Conservation (phyloP, 371 early-diverging fungal genomes). For the Fennellomyces sp. region DNA sequence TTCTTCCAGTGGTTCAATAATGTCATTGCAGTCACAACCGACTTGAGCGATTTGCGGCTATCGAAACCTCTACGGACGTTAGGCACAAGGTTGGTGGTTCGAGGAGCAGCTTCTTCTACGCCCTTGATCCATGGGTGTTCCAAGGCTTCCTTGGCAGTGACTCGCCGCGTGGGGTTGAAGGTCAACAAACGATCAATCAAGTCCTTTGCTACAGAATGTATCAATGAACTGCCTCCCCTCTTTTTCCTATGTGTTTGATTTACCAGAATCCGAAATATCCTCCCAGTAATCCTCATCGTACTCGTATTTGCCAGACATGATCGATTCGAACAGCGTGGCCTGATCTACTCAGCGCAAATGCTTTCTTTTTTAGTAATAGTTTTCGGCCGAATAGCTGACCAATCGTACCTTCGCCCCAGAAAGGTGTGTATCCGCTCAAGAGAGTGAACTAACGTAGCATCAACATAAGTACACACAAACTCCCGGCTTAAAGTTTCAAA, state of each 20-base stretch:
- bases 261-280: constrained; percentile 73
- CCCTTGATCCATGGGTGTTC: constrained; percentile 73
- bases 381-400: not conserved
- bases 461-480: not conserved
- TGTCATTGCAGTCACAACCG: constrained; percentile 22
- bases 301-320: constrained; percentile 71
- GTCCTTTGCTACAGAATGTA: constrained; percentile 69
- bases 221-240: not conserved
- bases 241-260: not conserved
- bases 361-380: not conserved
- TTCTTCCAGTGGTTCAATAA: constrained; percentile 24
- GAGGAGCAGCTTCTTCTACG: constrained; percentile 21
- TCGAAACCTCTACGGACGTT: constrained; percentile 26
- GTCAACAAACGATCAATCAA: constrained; percentile 77
- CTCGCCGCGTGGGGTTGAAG: constrained; percentile 69
- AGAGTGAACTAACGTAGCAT: constrained; percentile 79
- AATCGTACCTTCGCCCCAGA: constrained; percentile 70
- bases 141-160: constrained; percentile 77
- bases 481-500: not conserved
- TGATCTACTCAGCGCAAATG: not conserved
- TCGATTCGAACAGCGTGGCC: constrained; percentile 32
- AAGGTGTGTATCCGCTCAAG: constrained; percentile 89
- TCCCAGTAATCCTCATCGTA: constrained; percentile 83
- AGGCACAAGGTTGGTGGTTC: constrained; percentile 31
- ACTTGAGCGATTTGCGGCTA: constrained; percentile 18